These are phyloP conservation scores for Ottelia alismoides DNA, from an alignment of 106 monocot genomes.

Conservation along the genomic window DNA sequence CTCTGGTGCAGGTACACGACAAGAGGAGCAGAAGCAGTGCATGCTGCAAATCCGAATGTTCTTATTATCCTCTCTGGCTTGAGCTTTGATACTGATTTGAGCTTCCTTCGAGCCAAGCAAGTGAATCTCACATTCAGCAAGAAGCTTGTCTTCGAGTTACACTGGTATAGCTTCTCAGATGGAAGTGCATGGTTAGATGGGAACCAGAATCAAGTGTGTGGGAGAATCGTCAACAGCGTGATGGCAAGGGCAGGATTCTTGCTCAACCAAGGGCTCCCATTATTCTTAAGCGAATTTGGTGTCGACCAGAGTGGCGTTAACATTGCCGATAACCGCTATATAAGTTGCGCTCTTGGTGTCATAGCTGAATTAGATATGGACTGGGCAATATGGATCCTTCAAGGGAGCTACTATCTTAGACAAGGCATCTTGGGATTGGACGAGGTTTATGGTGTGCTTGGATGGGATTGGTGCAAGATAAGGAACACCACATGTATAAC, in stretches of 20 bases:
- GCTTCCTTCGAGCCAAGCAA: constrained; percentile 30
- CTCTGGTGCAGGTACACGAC: constrained; percentile 75
- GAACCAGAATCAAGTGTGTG: constrained; percentile 58
- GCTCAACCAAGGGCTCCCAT: constrained; percentile 32
- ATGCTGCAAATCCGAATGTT: constrained; percentile 37
- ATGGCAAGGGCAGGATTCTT: constrained; percentile 34
- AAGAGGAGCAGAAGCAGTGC: constrained; percentile 58
- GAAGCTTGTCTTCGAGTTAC: constrained; percentile 54
- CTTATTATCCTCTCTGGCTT: constrained; percentile 61
- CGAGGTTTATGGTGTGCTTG: constrained; percentile 23
- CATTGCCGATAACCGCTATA: constrained; percentile 37
- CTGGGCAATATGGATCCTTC: constrained; percentile 54
- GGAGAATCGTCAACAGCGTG: constrained; percentile 8
- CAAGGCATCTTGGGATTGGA: constrained; percentile 19
- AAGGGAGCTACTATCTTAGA: constrained; percentile 41
- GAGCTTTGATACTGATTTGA: constrained; percentile 49
- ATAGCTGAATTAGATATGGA: constrained; percentile 47
- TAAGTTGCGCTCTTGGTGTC: constrained; percentile 29
- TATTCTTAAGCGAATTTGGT: constrained; percentile 64
- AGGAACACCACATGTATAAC: constrained; percentile 17
- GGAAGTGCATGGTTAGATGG: constrained; percentile 29
- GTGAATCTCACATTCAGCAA: constrained; percentile 24
- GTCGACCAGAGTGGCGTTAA: constrained; percentile 39
- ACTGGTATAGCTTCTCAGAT: constrained; percentile 63
- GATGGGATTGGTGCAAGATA: constrained; percentile 12